Evolutionary conservation across 495 filamentous ascomycete genomes (phyloP), one percentile per base, ranked within the genome.

Genomic region (Schizothecium vesticola): DNA sequence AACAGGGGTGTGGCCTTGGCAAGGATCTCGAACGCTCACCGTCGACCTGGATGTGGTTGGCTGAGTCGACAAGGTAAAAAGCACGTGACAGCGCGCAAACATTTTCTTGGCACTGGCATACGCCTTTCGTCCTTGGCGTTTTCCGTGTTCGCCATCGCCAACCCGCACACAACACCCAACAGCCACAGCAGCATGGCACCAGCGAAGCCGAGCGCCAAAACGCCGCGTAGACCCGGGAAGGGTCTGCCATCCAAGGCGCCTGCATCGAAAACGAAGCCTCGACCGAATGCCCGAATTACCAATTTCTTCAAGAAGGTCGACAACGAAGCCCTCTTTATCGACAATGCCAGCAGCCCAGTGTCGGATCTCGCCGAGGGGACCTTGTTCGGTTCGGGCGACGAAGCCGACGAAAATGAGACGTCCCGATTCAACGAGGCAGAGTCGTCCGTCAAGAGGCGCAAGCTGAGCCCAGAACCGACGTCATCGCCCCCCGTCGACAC

Each of bases 221-320:
- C 51, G 5, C 64, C 64, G 22, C 65, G 58, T 12, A 67, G 36
- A 12, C 26, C 25, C 28, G 28, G 57, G 23, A 69, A 24, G 12
- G n/a, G 51, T n/a, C 13, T 28, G 10, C 16, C 33, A 16, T 16
- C 64, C 64, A 66, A 56, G 22, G 56, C 67, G 7, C 59, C 67
- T 3, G 56, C 63, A n/a, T 60, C 69, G 6, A 76, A 77, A 64
- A 69, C 71, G 57, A 80, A 75, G 25, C 55, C 73, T 12, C 69
- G 70, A 36, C 68, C 84, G 7, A 96, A 95, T 76, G 82, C 80
- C 12, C 96, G 89, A 70, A 96, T 97, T 60, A 75, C 93, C 67
- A 90, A 79, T 68, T 95, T 93, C 76, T 95, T 95, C 80, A 89
- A 92, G 79, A 95, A 92, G 77, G 82, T 86, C 0, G 86, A 90